A percentile compares a stretch with the other conserved stretches of the same genome.
These are phyloP conservation scores for Phanerochaete sordida DNA, from an alignment of 768 basidiomycete species.

Conservation along the genomic window DNA sequence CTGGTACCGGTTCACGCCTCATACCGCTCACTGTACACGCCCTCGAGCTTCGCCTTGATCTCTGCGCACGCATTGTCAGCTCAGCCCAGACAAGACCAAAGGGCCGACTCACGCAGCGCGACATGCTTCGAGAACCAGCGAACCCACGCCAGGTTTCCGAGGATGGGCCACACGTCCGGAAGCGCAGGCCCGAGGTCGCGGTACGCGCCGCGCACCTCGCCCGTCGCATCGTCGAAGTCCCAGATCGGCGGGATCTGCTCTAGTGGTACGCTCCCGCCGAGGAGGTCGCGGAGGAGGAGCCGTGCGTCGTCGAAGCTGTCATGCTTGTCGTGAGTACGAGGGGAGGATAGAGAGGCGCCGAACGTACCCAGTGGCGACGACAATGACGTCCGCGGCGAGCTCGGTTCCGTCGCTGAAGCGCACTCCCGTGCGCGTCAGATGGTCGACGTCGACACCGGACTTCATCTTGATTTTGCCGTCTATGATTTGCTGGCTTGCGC, in stretches of 20 bases:
- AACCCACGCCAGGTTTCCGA: slow-evolving; percentile 58
- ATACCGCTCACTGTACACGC: slow-evolving; percentile 22
- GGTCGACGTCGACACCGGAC: slow-evolving; percentile 37
- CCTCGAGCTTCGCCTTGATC: slow-evolving; percentile 37
- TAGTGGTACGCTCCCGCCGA: slow-evolving; percentile 40
- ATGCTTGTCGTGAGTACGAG: not conserved
- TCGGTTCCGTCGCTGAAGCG: slow-evolving; percentile 21
- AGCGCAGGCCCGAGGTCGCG: slow-evolving; percentile 53
- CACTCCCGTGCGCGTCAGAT: slow-evolving; percentile 25
- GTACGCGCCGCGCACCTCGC: slow-evolving; percentile 53
- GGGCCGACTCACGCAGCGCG: slow-evolving; percentile 53
- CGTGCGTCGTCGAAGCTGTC: slow-evolving; percentile 13
- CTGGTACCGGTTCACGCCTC: too few relatives aligned
- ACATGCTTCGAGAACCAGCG: slow-evolving; percentile 67
- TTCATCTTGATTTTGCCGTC: slow-evolving; percentile 72
- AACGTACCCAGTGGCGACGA: slow-evolving; percentile 25
- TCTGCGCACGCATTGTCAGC: not conserved
- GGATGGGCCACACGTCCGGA: slow-evolving; percentile 55
- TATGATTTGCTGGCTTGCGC: slow-evolving; percentile 56
- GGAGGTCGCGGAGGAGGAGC: slow-evolving; percentile 25
- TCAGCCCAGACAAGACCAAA: not conserved
- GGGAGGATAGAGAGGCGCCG: not conserved
- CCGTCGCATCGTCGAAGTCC: slow-evolving; percentile 58
- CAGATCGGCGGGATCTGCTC: slow-evolving; percentile 48
- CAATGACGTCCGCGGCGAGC: slow-evolving; percentile 23